Base-by-base conservation (phyloP, 305 asterid species). In the Salvia sclarea region DNA sequence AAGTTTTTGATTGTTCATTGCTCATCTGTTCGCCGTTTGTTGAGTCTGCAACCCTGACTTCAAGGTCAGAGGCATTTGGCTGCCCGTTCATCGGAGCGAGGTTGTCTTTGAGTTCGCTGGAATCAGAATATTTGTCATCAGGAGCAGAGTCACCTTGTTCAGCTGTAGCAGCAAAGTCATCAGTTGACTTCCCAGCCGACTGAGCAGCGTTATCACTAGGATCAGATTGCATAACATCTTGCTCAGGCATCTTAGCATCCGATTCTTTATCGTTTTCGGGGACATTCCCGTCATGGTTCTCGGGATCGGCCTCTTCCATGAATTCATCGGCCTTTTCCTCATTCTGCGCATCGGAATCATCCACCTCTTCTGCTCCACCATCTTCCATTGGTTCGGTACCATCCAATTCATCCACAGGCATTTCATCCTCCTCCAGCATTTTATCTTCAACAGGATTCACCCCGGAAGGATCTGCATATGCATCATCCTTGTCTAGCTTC, bases 381-480 rank as follows among this genome's bases (percentile, higher is more conserved):
- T 84, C 95, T 63, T 86, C 89, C 80, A 78, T 76, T 35, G 85
- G 77, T 43, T 84, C 95, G 11, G 74, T 30, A 64, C 43, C 69
- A 30, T 79, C 79, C 69, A 69, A 31, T 55, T 84, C 95, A 71
- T 87, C 88, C 77, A 57, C 63, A 21, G 64, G 67, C 37, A 62
- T 49, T 49, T 82, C 89, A 47, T 86, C 82, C 31, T 86, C 82
- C 31, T 85, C 87, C 37, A 85, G 68, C 35, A 50, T 64, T 75
- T 72, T 78, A 61, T 76, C 82, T 31, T 72, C 84, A 59, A 83
- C 84, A 44, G 82, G 89, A 74, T 86, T 81, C 74, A 89, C 68
- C 40, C 86, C 97, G 16, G 94, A 79, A 30, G 90, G 84, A 69
- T 95, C 99, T 58, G 72, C 38, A 75, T 66, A 81, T 24, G 89